Evolutionary conservation across 2,329 filamentous ascomycete genomes (phyloP), one percentile per base, ranked within the genome.

Genomic region (Sporothrix mexicana): DNA sequence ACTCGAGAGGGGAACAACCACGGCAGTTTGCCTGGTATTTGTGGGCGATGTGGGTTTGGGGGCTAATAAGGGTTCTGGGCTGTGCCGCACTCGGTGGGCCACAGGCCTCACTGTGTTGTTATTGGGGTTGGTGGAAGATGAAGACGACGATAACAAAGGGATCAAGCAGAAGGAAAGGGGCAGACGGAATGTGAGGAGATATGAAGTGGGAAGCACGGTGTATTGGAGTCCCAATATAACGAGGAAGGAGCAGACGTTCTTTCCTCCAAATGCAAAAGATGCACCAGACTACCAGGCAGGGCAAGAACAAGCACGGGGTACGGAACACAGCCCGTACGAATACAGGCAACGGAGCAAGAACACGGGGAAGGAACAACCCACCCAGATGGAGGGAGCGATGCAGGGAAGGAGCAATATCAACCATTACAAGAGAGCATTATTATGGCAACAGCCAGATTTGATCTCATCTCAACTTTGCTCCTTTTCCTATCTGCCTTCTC

Each of bases 351-450:
- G 36, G 41, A 43, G 41, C 41, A 43, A 45, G n/a, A n/a, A 43
- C 59, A 66, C 41, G 61, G 61, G 61, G 61, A 66, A 66, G 20
- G 61, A 66, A 20, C 61, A 66, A 25, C 30, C 61, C 25, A 47
- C 41, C n/a, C 10, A 47, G 25, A 64, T 43, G 10, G 59, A 64
- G 25, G 30, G n/a, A 47, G 20, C 9, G 61, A 10, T 13, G n/a
- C 61, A 25, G 61, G 41, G 61, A 66, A 66, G 61, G n/a, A 47
- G 61, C 61, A 66, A 47, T 66, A 66, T 47, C 41, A 12, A 13
- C 41, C 61, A 47, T 17, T 25, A 13, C 61, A 20, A 12, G 13
- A 25, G n/a, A 9, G 61, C 36, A 25, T 25, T 66, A 47, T 17
- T n/a, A 43, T 23, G 12, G 6, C n/a, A 66, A 20, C 20, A 23